Conservation (phyloP, 1,139 yeast genomes). For the Sugiyamaella grinbergsii region DNA sequence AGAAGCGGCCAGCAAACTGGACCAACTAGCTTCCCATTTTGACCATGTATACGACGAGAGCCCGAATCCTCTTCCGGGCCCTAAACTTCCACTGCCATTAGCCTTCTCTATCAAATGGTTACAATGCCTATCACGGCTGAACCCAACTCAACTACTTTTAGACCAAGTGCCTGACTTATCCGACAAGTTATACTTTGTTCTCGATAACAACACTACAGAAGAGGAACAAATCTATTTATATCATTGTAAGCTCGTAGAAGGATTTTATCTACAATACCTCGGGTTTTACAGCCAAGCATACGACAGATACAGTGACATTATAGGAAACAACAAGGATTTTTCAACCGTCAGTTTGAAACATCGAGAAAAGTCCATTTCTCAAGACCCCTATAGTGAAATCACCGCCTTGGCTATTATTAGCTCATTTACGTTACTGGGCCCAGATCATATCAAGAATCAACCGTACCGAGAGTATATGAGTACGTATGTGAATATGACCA, state of each 20-base stretch:
- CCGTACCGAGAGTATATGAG: constrained; percentile 9
- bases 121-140: constrained; percentile 11
- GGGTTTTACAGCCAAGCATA: constrained; percentile 9
- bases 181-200: constrained; percentile 1
- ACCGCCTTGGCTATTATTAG: constrained; percentile 10
- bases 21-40: neutral
- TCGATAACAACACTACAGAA: neutral
- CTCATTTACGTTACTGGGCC: constrained; percentile 1
- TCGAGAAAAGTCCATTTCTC: neutral
- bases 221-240: constrained; percentile 2
- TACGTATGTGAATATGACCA: neutral
- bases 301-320: constrained; percentile 6
- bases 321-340: neutral
- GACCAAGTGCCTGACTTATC: constrained; percentile 1
- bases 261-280: constrained; percentile 4
- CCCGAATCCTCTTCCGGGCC: neutral
- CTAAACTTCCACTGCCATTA: neutral
- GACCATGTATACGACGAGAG: neutral
- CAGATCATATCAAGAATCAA: constrained; percentile 5
- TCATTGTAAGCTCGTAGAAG: constrained; percentile 15
- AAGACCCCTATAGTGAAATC: constrained; percentile 5
- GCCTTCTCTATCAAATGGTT: constrained; percentile 12
- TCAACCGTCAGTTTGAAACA: neutral
- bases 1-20: neutral
- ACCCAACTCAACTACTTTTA: constrained; percentile 1